These are phyloP conservation scores for Colletotrichum ledebouriae DNA, from an alignment of 2,329 filamentous ascomycete genomes.

Conservation along the genomic window DNA sequence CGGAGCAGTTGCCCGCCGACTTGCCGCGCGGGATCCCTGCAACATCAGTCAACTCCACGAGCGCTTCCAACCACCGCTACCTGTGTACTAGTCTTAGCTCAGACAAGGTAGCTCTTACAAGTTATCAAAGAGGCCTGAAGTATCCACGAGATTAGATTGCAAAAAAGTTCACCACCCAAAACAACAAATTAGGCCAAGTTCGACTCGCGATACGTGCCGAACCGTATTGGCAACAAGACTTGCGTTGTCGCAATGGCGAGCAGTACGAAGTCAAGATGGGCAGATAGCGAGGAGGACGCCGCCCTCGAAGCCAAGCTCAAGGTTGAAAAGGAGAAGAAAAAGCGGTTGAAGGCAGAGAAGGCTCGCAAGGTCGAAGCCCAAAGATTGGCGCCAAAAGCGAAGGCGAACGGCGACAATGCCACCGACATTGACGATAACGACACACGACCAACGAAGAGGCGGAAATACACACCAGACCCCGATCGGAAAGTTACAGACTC, in stretches of 20 bases:
- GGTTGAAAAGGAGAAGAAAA: constrained; percentile 90
- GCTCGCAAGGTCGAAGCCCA: constrained; percentile 75
- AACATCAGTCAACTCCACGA: background rate
- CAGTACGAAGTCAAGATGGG: constrained; percentile 85
- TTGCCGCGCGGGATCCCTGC: constrained; percentile 29
- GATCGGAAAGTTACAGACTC: constrained; percentile 42
- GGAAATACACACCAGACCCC: constrained; percentile 65
- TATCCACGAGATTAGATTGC: no score
- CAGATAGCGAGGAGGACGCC: constrained; percentile 84
- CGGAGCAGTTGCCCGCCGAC: constrained; percentile 30
- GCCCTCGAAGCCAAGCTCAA: constrained; percentile 79
- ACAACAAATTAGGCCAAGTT: no score
- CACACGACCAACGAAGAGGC: constrained; percentile 72
- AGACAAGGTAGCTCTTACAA: no score
- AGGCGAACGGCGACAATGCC: constrained; percentile 42
- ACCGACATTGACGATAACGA: constrained; percentile 49
- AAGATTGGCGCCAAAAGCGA: constrained; percentile 48
- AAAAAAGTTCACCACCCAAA: no score
- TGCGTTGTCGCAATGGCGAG: constrained; percentile 64
- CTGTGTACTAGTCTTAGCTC: no score
- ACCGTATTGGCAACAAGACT: background rate
- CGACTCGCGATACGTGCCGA: no score
- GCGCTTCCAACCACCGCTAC: background rate
- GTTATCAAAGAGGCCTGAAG: no score
- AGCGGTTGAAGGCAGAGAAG: constrained; percentile 85